These are phyloP conservation scores for Colletotrichum plurivorum DNA, from an alignment of 2,329 filamentous ascomycete genomes.

Conservation along the genomic window DNA sequence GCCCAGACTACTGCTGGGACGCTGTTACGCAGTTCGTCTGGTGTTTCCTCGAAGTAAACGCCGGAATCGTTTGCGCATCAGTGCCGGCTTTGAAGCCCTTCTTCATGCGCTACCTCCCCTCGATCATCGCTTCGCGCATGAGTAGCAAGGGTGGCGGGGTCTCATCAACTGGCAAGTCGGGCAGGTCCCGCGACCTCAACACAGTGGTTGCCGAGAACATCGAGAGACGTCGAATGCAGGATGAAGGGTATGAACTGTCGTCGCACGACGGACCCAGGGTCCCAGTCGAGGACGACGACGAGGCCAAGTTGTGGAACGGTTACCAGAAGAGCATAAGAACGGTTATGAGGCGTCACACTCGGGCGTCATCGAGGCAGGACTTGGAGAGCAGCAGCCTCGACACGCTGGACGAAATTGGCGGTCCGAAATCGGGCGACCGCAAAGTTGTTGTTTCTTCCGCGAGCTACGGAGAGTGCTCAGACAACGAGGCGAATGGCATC, in stretches of 20 bases:
- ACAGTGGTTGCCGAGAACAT: slow-evolving; percentile 32
- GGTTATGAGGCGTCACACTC: background rate
- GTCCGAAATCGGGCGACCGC: background rate
- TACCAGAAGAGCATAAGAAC: slow-evolving; percentile 6
- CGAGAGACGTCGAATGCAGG: slow-evolving; percentile 30
- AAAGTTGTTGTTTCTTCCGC: slow-evolving; percentile 10
- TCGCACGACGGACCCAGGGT: slow-evolving; percentile 20
- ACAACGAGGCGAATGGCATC: background rate
- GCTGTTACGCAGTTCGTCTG: slow-evolving; percentile 49
- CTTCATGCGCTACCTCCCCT: slow-evolving; percentile 40
- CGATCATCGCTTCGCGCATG: slow-evolving; percentile 24
- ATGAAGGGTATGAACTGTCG: slow-evolving; percentile 31
- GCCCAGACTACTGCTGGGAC: slow-evolving; percentile 46
- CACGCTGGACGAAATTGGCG: slow-evolving; percentile 8
- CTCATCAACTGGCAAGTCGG: background rate
- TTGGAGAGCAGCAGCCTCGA: slow-evolving; percentile 12
- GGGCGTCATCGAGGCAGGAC: background rate
- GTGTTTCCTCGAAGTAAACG: slow-evolving; percentile 33
- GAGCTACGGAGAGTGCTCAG: background rate
- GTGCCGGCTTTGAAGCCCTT: slow-evolving; percentile 40
- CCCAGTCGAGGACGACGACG: slow-evolving; percentile 27
- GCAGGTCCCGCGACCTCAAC: slow-evolving; percentile 5
- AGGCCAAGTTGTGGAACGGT: slow-evolving; percentile 34
- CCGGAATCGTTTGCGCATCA: slow-evolving; percentile 36
- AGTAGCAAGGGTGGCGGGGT: background rate